Base-by-base conservation (phyloP, 805 yeast species). In the Cyberlindnera maritima region DNA sequence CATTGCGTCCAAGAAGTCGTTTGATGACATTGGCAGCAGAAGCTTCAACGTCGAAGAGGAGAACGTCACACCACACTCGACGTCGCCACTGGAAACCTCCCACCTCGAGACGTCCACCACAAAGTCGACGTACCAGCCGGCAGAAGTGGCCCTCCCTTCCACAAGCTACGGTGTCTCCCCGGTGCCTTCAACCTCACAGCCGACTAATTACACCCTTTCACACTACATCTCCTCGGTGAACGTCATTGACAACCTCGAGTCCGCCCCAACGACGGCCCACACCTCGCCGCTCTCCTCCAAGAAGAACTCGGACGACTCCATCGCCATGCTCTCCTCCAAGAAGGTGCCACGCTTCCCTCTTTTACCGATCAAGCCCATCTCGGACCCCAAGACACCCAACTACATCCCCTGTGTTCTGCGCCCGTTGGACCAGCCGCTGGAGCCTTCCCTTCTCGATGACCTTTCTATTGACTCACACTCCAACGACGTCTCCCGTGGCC, bases 361-460 rank as follows among this genome's bases (percentile, higher is more conserved):
- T 46, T 49, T 49, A 1, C 65, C 65, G 11, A 43, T 83, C 18
- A 81, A 81, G 57, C 89, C 85, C 57, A 78, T 86, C 48, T 78
- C 83, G 46, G 82, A 81, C 35, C 85, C 83, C 53, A 74, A 85
- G 59, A 81, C 83, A 47, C 94, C 94, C 11, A 70, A 86, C 68
- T 88, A 85, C 58, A 71, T 83, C 0, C 96, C 96, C 0, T 91
- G 94, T 1, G 96, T 87, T 21, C 68, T 87, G 41, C 72, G 83
- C 59, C 64, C 70, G 4, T 61, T 68, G 3, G 50, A 45, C 9
- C 43, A 44, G 5, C n/a, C 31, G 11, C 25, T 6, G 25, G 21
- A 14, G 6, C 39, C 39, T 13, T n/a, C 13, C 11, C 23, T 9
- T 4, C n/a, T 12, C 25, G 29, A 36, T 14, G 39, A 23, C 6